phyloP scores from a whole-genome alignment of 1,284 basidiomycete species.

The Puccinia polysora region DNA sequence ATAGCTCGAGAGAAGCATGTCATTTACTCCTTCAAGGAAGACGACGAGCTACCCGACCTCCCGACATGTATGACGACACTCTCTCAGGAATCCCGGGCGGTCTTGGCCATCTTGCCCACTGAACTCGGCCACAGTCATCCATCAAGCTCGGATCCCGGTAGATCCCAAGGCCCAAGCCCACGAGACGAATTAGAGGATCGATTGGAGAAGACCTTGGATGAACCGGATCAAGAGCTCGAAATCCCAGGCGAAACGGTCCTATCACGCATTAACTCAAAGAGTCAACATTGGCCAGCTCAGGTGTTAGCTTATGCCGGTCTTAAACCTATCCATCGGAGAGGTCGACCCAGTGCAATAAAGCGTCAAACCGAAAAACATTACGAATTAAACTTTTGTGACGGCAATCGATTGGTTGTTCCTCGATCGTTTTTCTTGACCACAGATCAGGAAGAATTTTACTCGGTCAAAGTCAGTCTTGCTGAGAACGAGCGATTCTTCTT shows the following conservation, averaged over 20 bases:
- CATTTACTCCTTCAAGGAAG: constrained; percentile 10
- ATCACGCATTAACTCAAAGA: not conserved
- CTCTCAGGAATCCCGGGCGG: constrained; percentile 21
- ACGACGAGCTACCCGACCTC: constrained; percentile 25
- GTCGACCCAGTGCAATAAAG: not conserved
- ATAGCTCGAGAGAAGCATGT: constrained; percentile 11
- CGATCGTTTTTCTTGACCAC: constrained; percentile 34
- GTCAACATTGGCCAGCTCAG: constrained; percentile 33
- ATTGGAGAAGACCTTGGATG: constrained; percentile 5
- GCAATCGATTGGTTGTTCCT: not conserved
- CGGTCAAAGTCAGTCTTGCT: constrained; percentile 24
- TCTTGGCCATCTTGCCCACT: not conserved
- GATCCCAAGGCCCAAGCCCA: too few species aligned
- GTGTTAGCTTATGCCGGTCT: constrained; percentile 19
- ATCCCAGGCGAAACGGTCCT: constrained; percentile 17
- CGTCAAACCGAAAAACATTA: constrained; percentile 18
- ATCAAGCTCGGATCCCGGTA: not conserved
- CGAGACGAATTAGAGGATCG: not conserved
- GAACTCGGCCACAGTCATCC: not conserved
- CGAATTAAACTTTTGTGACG: constrained; percentile 33
- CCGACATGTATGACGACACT: constrained; percentile 23
- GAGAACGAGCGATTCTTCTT: too few species aligned
- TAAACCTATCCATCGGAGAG: not conserved
- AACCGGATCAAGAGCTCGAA: constrained; percentile 19
- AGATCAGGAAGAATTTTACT: constrained; percentile 40